phyloP scores from a whole-genome alignment of 306 rosid genomes.

The Dalbergia cochinchinensis region DNA sequence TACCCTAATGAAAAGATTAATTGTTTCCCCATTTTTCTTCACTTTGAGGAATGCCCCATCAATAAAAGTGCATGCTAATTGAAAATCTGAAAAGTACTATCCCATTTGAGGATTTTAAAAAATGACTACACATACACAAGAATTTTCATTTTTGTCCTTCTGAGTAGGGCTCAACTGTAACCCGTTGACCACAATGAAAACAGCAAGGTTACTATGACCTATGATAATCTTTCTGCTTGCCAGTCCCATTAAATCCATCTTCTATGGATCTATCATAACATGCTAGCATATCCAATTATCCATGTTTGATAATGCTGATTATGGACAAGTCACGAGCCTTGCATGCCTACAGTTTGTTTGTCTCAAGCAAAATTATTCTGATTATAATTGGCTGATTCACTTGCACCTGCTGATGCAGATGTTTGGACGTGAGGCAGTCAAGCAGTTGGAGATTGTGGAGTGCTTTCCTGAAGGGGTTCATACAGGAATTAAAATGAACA shows the following conservation, averaged over 20 bases:
- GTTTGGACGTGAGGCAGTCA: constrained; percentile 90
- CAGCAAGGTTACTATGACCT: too few species aligned
- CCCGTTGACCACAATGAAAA: too few species aligned
- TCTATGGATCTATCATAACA: constrained; percentile 1
- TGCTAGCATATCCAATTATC: constrained; percentile 1
- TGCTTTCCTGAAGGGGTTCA: constrained; percentile 90
- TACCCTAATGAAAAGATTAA: constrained; percentile 10
- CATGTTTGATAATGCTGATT: constrained; percentile 29
- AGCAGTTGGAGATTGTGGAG: constrained; percentile 79
- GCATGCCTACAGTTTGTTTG: not conserved
- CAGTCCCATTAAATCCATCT: constrained; percentile 3
- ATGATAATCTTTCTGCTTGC: not conserved
- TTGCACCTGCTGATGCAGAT: constrained; percentile 52
- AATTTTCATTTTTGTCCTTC: not conserved
- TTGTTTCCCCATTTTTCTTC: not conserved
- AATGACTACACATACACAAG: not conserved
- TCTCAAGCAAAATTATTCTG: constrained; percentile 6
- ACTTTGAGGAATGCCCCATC: not conserved
- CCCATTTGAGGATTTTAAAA: constrained; percentile 16
- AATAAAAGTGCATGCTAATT: constrained; percentile 9
- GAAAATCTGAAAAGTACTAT: constrained; percentile 8
- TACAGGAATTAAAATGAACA: constrained; percentile 73
- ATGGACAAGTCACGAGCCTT: not conserved
- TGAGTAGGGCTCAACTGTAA: too few species aligned
- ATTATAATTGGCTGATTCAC: not conserved